These are phyloP conservation scores for Malassezia nana DNA, from an alignment of 1,284 basidiomycete genomes.

Conservation along the genomic window DNA sequence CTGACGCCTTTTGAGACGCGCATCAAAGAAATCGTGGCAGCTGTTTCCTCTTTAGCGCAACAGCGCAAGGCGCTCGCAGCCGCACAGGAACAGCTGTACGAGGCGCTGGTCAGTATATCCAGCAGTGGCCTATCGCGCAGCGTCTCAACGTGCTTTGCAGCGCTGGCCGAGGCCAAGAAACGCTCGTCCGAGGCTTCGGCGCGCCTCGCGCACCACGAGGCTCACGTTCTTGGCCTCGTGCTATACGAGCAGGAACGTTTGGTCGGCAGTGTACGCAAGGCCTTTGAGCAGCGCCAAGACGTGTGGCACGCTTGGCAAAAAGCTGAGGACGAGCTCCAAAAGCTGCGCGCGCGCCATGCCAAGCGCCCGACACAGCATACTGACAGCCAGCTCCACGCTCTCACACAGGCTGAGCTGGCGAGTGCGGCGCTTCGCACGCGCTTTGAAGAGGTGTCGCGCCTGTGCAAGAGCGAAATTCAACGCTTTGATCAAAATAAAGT, in stretches of 20 bases:
- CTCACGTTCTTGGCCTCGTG: conserved; percentile 55
- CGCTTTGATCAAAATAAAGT: conserved; percentile 87
- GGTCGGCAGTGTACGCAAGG: conserved; percentile 78
- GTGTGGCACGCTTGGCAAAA: conserved; percentile 68
- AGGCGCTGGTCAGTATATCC: conserved; percentile 42
- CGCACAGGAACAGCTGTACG: conserved; percentile 38
- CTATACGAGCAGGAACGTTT: conserved; percentile 85
- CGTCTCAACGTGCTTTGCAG: conserved; percentile 47
- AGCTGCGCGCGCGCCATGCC: conserved; percentile 67
- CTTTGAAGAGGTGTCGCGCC: conserved; percentile 73
- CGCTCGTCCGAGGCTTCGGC: conserved; percentile 30
- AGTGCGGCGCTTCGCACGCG: conserved; percentile 56
- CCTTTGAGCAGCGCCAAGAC: conserved; percentile 75
- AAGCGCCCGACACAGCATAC: conserved; percentile 56
- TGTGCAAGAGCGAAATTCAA: conserved; percentile 83
- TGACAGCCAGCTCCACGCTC: conserved; percentile 21
- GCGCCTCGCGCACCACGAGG: conserved; percentile 39
- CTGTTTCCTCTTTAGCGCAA: conserved; percentile 70
- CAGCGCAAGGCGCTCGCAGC: conserved; percentile 56
- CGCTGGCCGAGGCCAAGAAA: conserved; percentile 45
- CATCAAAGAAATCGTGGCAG: conserved; percentile 71
- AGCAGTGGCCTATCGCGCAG: conserved; percentile 46
- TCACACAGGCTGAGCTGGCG: conserved; percentile 27
- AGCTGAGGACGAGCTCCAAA: conserved; percentile 64
- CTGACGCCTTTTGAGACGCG: conserved; percentile 83